Evolutionary conservation across 2,329 filamentous ascomycete species (phyloP).

Genomic region (Chrysoporthe austroafricana): DNA sequence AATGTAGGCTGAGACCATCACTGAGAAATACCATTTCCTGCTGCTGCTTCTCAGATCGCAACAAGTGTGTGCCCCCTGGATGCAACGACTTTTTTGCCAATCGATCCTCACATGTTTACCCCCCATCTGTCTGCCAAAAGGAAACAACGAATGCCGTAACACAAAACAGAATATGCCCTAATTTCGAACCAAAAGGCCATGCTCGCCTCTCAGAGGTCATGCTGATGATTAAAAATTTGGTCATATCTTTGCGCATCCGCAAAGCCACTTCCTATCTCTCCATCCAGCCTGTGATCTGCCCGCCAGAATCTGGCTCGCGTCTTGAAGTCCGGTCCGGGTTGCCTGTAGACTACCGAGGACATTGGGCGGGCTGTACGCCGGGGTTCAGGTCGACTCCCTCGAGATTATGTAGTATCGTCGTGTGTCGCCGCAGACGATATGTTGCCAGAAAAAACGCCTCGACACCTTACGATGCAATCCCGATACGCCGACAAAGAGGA

Average conservation of each 20-base stretch:
- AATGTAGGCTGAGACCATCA: conserved; percentile 21
- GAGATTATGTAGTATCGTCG: conserved; percentile 25
- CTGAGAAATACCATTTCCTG: conserved; percentile 9
- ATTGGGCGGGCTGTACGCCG: not conserved
- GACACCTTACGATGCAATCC: conserved; percentile 36
- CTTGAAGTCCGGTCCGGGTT: conserved; percentile 11
- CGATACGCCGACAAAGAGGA: conserved; percentile 45
- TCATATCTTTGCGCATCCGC: conserved; percentile 15
- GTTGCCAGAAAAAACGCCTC: conserved; percentile 32
- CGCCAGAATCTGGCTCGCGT: not conserved
- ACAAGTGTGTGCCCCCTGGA: conserved; percentile 14
- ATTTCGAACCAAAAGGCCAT: conserved; percentile 36
- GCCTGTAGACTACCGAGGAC: conserved; percentile 8
- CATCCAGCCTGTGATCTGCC: conserved; percentile 7
- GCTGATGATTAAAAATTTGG: conserved; percentile 30
- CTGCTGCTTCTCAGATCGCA: conserved; percentile 16
- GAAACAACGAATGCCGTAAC: conserved; percentile 39
- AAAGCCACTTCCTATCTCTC: conserved; percentile 16
- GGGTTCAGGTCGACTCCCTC: conserved; percentile 13
- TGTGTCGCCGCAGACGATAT: conserved; percentile 21
- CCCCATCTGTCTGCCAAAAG: conserved; percentile 25
- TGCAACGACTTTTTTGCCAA: conserved; percentile 25
- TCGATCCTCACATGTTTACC: conserved; percentile 25
- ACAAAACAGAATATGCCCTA: conserved; percentile 37
- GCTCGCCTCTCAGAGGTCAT: conserved; percentile 28